Evolutionary conservation across 352 stramenopile species (phyloP), one percentile per base, ranked within the genome.

Genomic region (Vaucheria bursata): DNA sequence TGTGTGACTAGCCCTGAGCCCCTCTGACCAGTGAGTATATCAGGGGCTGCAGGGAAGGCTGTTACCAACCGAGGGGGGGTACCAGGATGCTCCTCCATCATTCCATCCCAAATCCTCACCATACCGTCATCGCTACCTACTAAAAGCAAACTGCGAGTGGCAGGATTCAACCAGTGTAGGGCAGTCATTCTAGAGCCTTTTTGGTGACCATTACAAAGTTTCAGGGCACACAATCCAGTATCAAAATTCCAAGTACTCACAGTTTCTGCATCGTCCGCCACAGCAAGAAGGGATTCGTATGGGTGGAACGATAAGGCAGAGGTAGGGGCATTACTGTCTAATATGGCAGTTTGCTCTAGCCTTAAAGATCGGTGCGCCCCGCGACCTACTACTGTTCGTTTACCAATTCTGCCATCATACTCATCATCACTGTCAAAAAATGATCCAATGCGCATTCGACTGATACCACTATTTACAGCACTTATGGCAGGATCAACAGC

Each of bases 81-180:
- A 12, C 37, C 45, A n/a, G n/a, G n/a, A n/a, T n/a, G n/a, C n/a
- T n/a, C n/a, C 38, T 83, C 52, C 35, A 92, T 59, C 8, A 92
- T 81, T 0, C 90, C 92, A 31, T 97, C 88, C 86, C 96, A 99
- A 37, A 98, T 89, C 34, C 95, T 90, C 52, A 98, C 94, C 0
- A 96, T 91, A 1, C 96, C 96, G 82, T 98, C 95, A 76, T 97
- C 96, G 45, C 45, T 59, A 25, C 92, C 96, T 45, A 93, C 95
- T 1, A 97, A 90, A 38, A 99, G 86, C 0, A 99, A 85, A 67
- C 91, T 96, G 77, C 94, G 88, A 35, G 91, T 88, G 0, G 86
- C 87, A 85, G 97, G 92, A 85, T 99, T 98, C 50, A 99, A 95
- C 95, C 95, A 99, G 50, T 86, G 89, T 31, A 97, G 87, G 0